Conservation (phyloP, 768 basidiomycete species). For the Leccinum broughii region DNA sequence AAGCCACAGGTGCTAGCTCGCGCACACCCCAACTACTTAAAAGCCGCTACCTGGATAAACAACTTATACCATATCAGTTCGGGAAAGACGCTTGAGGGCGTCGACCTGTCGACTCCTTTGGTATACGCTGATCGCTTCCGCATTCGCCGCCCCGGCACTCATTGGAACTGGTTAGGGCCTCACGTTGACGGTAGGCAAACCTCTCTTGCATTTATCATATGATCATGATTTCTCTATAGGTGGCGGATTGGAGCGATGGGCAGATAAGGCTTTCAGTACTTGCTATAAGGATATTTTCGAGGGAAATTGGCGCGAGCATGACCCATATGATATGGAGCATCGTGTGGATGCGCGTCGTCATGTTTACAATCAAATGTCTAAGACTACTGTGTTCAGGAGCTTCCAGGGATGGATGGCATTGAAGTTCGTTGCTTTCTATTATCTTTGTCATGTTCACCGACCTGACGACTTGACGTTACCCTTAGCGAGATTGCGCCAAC, state of each 20-base stretch:
- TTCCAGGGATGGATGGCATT: constrained; percentile 78
- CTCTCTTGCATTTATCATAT: constrained; percentile 14
- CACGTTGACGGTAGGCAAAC: constrained; percentile 49
- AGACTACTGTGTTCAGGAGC: constrained; percentile 55
- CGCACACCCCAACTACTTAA: too few species aligned
- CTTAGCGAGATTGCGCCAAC: constrained; percentile 62
- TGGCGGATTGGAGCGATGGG: constrained; percentile 75
- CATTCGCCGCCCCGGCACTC: constrained; percentile 63
- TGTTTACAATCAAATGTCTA: constrained; percentile 37
- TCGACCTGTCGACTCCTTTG: constrained; percentile 62
- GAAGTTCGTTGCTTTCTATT: constrained; percentile 41
- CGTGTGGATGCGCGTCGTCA: constrained; percentile 51
- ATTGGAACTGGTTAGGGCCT: constrained; percentile 55
- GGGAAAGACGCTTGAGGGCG: constrained; percentile 42
- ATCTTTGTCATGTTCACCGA: neutral
- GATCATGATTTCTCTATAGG: constrained; percentile 38
- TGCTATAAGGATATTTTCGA: constrained; percentile 62
- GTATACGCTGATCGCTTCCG: constrained; percentile 75
- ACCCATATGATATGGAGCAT: neutral
- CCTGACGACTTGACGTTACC: neutral
- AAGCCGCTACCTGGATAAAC: too few species aligned
- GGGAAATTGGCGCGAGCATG: constrained; percentile 60
- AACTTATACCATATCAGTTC: constrained; percentile 45
- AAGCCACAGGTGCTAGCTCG: constrained; percentile 10
- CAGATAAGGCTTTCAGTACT: constrained; percentile 55